These are phyloP conservation scores for Eragrostis curvula DNA, from an alignment of 176 grass and related monocot genomes.

Conservation along the genomic window DNA sequence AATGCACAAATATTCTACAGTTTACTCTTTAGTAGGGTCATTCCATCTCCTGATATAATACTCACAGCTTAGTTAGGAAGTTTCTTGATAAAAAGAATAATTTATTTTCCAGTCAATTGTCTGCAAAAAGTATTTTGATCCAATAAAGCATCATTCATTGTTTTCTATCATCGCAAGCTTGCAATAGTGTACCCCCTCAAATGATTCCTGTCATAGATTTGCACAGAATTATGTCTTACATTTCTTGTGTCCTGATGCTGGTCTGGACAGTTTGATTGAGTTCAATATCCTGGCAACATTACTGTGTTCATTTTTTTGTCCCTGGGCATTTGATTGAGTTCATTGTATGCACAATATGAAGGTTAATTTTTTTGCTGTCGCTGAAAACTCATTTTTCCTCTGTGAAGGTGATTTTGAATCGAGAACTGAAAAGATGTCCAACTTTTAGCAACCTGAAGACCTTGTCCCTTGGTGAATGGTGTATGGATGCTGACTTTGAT, in stretches of 20 bases:
- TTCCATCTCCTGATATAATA: background rate
- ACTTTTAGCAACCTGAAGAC: slow-evolving; percentile 44
- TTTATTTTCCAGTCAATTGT: background rate
- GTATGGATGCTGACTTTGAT: slow-evolving; percentile 43
- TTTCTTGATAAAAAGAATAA: background rate
- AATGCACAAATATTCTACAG: background rate
- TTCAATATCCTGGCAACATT: too few relatives aligned
- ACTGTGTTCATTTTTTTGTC: background rate
- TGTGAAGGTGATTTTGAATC: slow-evolving; percentile 40
- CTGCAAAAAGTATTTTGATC: background rate
- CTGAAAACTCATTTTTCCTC: slow-evolving; percentile 12
- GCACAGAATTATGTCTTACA: background rate
- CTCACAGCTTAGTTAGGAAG: background rate
- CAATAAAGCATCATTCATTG: background rate
- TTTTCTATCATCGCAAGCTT: background rate
- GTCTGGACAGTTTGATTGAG: too few relatives aligned
- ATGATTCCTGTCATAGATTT: background rate
- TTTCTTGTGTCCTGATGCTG: background rate
- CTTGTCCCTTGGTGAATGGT: slow-evolving; percentile 48
- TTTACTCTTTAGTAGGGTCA: background rate
- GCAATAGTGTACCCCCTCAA: background rate
- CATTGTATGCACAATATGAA: too few relatives aligned
- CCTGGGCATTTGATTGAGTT: background rate
- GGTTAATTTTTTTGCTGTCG: background rate
- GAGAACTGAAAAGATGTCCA: slow-evolving; percentile 33